phyloP scores from a whole-genome alignment of 257 asterid species.

The Penstemon eatonii region DNA sequence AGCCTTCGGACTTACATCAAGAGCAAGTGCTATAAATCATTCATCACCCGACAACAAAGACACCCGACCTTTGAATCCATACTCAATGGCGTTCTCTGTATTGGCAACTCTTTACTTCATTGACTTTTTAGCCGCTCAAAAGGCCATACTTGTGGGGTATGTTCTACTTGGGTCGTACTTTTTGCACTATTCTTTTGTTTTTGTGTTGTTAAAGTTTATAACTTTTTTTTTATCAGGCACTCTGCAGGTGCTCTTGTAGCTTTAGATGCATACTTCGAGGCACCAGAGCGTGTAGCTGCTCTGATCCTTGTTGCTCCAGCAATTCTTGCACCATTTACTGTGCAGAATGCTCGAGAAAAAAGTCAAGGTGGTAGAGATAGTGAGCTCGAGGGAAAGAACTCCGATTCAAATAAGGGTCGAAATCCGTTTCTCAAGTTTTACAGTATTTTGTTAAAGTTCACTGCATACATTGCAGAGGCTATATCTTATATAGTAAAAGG shows the following conservation, averaged over 20 bases:
- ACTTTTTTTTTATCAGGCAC: slow-evolving; percentile 52
- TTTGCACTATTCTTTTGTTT: not conserved
- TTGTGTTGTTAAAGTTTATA: no score
- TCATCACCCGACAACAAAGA: slow-evolving; percentile 38
- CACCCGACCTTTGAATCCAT: slow-evolving; percentile 67
- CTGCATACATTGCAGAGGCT: slow-evolving; percentile 41
- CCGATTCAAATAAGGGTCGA: slow-evolving; percentile 32
- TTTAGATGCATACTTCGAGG: slow-evolving; percentile 84
- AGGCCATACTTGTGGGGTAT: slow-evolving; percentile 89
- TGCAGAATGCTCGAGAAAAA: slow-evolving; percentile 32
- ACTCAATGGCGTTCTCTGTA: slow-evolving; percentile 69
- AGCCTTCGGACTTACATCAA: slow-evolving; percentile 89
- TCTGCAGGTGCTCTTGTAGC: slow-evolving; percentile 96
- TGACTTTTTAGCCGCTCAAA: slow-evolving; percentile 67
- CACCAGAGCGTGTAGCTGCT: slow-evolving; percentile 92
- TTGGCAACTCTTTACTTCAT: slow-evolving; percentile 75
- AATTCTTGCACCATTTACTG: slow-evolving; percentile 63
- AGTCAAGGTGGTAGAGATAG: slow-evolving; percentile 38
- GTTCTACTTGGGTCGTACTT: slow-evolving; percentile 26
- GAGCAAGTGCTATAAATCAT: slow-evolving; percentile 44
- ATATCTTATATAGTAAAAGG: slow-evolving; percentile 44
- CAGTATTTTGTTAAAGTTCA: slow-evolving; percentile 42
- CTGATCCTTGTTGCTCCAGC: slow-evolving; percentile 93
- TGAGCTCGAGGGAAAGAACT: slow-evolving; percentile 40
- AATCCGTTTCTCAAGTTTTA: slow-evolving; percentile 41